Base-by-base conservation (phyloP, 176 grass and related monocot species). In the Echinochloa phyllopogon region DNA sequence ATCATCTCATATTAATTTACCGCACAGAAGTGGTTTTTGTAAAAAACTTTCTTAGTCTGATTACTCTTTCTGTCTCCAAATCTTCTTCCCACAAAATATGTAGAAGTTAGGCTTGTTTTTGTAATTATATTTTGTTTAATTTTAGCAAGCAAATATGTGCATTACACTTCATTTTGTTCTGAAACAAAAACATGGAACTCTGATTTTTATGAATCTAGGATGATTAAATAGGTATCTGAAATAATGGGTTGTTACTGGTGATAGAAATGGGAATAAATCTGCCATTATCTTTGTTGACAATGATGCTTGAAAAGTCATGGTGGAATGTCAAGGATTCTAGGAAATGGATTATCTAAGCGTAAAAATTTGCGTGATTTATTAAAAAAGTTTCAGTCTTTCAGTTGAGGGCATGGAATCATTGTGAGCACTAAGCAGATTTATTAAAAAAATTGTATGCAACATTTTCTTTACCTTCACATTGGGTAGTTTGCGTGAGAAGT, bases 401-500 rank as follows among this genome's bases (percentile, higher is more conserved):
- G 6, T 62, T 75, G 4, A 58, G 6, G 62, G 25, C 55, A 76
- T 62, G 17, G 21, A 84, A 44, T 48, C 16, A 3, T 65, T 78
- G 40, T 58, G 58, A 23, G 10, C 14, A 52, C 37, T 47, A 18
- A 40, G 1, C 12, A 55, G 7, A 3, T 76, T 81, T 71, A 36
- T 5, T 44, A 0, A 65, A 16, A 83, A 83, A 81, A 43, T 10
- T 60, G 12, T n/a, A 80, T 4, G 56, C 18, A 21, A 38, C 27
- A 48, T 58, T 73, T 83, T 74, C 40, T 88, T 65, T 53, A 13
- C 39, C 55, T 74, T 89, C 16, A 75, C 61, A 74, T 57, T 89
- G 17, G 4, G 10, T 42, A 59, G 12, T 42, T 20, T 67, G 8
- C 59, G 29, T 76, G 51, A 62, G 71, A 68, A 89, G 69, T 51